Evolutionary conservation across 306 rosid genomes (phyloP).

Genomic region (Acacia acuminata): DNA sequence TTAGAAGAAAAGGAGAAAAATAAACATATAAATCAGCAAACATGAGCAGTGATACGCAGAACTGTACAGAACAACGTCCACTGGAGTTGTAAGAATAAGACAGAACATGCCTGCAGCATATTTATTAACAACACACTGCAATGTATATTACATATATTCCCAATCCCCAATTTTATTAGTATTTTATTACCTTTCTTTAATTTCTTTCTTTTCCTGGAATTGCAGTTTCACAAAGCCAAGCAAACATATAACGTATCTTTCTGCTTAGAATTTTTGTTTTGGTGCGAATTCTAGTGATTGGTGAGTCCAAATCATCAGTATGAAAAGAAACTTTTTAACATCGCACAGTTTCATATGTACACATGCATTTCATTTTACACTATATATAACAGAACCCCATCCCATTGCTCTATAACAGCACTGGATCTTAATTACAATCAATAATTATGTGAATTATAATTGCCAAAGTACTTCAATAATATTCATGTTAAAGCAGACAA

Average conservation of each 20-base stretch:
- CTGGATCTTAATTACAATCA: neutral
- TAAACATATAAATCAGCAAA: neutral
- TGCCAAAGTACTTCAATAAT: neutral
- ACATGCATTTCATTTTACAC: neutral
- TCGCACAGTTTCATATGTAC: neutral
- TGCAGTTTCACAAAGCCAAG: neutral
- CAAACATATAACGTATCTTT: neutral
- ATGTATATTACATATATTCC: neutral
- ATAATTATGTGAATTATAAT: neutral
- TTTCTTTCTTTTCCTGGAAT: neutral
- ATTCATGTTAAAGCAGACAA: neutral
- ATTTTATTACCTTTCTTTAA: neutral
- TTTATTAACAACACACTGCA: neutral
- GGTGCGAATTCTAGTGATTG: neutral
- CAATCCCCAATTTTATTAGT: neutral
- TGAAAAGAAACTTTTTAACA: neutral
- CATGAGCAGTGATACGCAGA: neutral
- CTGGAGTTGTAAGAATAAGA: constrained; percentile 18
- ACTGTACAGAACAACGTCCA: neutral
- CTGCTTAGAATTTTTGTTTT: neutral
- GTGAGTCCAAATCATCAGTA: neutral
- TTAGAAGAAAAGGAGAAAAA: neutral
- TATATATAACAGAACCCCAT: neutral
- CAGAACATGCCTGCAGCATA: constrained; percentile 1
- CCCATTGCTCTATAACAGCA: neutral